Percentiles rank a stretch among this genome's conserved stretches.
These are phyloP conservation scores for Leccinum brunneo-olivaceum DNA, from an alignment of 1,284 basidiomycete genomes.

Conservation along the genomic window DNA sequence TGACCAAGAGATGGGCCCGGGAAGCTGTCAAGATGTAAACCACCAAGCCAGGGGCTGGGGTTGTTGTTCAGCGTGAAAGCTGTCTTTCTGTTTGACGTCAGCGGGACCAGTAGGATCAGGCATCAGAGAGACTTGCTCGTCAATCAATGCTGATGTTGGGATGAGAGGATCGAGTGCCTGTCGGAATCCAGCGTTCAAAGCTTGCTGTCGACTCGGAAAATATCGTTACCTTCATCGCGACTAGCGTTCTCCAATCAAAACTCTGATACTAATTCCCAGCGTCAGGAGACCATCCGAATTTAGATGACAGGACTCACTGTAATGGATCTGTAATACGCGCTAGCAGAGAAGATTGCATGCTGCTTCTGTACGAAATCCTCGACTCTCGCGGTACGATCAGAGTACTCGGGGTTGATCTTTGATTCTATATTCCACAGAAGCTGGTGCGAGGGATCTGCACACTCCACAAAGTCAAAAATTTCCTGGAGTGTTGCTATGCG, in stretches of 20 bases:
- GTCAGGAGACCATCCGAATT: conserved; percentile 2
- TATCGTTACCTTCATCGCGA: conserved; percentile 56
- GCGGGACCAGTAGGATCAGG: conserved; percentile 1
- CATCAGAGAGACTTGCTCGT: conserved; percentile 38
- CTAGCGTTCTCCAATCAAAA: conserved; percentile 70
- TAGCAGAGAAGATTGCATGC: conserved; percentile 48
- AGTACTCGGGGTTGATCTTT: conserved; percentile 59
- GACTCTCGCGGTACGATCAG: conserved; percentile 52
- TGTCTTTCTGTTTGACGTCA: conserved; percentile 34
- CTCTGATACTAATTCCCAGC: conserved; percentile 52
- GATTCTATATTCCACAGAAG: conserved; percentile 76
- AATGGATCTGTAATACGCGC: conserved; percentile 52
- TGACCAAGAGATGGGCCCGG: conserved; percentile 47
- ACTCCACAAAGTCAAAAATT: conserved; percentile 69
- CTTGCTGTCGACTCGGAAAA: background rate
- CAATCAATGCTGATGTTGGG: conserved; percentile 54
- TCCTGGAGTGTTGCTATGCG: conserved; percentile 68
- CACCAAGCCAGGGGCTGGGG: conserved; percentile 57
- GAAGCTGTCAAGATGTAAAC: conserved; percentile 50
- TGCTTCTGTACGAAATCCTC: conserved; percentile 64
- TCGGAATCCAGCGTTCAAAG: background rate
- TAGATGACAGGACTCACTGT: conserved; percentile 39
- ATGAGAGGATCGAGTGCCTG: conserved; percentile 45
- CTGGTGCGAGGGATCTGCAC: conserved; percentile 54
- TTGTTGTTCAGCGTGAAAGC: conserved; percentile 34